Percentiles rank a stretch among this genome's conserved stretches.
phyloP scores from a whole-genome alignment of 805 yeast species.

The Candida xyloterini region DNA sequence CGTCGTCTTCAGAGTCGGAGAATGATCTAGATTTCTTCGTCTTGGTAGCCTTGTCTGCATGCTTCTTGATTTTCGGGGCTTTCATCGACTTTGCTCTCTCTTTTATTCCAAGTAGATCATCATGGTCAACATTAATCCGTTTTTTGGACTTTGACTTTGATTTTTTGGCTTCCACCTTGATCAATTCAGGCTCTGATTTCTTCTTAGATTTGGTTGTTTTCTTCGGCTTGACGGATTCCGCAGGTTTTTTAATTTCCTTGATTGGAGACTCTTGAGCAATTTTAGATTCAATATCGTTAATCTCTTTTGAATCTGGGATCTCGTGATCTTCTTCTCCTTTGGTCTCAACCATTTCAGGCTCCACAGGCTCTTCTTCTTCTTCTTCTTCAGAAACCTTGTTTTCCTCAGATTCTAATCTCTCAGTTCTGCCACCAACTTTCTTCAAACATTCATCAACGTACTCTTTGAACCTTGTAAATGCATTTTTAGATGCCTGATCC shows the following conservation, averaged over 20 bases:
- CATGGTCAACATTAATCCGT: constrained; percentile 1
- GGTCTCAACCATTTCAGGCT: background rate
- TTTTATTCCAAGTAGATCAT: constrained; percentile 1
- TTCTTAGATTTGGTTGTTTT: background rate
- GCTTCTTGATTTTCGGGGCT: background rate
- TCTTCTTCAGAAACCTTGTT: background rate
- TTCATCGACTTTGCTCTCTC: background rate
- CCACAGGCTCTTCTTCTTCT: background rate
- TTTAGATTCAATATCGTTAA: background rate
- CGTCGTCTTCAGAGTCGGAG: constrained; percentile 5
- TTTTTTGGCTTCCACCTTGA: background rate
- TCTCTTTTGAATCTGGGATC: background rate
- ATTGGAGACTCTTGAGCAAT: background rate
- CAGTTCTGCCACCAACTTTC: constrained; percentile 15
- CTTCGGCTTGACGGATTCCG: background rate
- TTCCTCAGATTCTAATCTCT: background rate
- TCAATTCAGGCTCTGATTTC: background rate
- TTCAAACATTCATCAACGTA: constrained; percentile 27
- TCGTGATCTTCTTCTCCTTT: background rate
- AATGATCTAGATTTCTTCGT: background rate
- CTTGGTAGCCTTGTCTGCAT: background rate
- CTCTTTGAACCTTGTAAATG: constrained; percentile 25
- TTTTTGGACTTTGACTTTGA: background rate
- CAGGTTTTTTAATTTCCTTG: constrained; percentile 2
- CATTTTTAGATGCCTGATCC: constrained; percentile 23